Evolutionary conservation across 306 rosid species (phyloP).

Genomic region (Cyamopsis tetragonoloba): DNA sequence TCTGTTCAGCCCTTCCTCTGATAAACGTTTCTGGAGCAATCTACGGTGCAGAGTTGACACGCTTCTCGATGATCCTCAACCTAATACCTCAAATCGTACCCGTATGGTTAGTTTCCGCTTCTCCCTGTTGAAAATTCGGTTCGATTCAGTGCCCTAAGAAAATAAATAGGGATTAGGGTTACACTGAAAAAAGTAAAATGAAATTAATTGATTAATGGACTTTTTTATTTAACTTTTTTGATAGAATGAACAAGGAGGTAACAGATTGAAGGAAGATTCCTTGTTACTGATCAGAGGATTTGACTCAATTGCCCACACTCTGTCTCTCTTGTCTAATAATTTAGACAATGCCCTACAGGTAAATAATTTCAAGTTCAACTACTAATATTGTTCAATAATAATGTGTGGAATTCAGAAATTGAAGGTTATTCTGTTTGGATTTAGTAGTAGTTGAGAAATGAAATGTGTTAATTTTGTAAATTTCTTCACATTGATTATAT

Average conservation of each 20-base stretch:
- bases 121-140: background rate
- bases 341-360: constrained; percentile 87
- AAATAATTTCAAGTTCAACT: background rate
- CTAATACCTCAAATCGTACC: constrained; percentile 6
- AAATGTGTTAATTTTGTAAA: too few relatives aligned
- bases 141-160: background rate
- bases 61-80: constrained; percentile 39
- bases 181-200: background rate
- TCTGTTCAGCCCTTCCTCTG: constrained; percentile 64
- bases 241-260: constrained; percentile 41
- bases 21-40: constrained; percentile 72
- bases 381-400: too few relatives aligned
- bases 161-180: background rate
- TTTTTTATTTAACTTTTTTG: background rate
- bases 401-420: too few relatives aligned
- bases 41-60: constrained; percentile 51
- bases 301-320: constrained; percentile 71
- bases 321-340: constrained; percentile 70
- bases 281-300: constrained; percentile 81
- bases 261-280: constrained; percentile 59
- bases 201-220: background rate
- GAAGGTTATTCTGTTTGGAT: too few relatives aligned
- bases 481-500: too few relatives aligned
- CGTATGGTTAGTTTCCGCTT: constrained; percentile 26
- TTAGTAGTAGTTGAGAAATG: too few relatives aligned